Evolutionary conservation across 2,329 filamentous ascomycete genomes (phyloP).

Genomic region (Alternaria gansuensis): DNA sequence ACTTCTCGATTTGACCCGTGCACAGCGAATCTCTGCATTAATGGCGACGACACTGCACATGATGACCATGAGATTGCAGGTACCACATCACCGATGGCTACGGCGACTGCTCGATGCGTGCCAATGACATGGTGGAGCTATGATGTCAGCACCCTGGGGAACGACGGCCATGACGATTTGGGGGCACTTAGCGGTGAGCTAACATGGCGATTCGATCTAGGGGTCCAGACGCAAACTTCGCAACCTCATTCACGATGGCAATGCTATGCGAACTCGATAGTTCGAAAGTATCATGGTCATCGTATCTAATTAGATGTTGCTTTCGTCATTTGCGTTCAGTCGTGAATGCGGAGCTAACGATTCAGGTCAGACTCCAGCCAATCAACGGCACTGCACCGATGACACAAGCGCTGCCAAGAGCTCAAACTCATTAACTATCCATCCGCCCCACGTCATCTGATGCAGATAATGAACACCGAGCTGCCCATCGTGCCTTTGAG

Average conservation of each 20-base stretch:
- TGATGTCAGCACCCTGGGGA: conserved; percentile 22
- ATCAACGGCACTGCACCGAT: too few relatives aligned
- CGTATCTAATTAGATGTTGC: background rate
- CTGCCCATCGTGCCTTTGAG: too few relatives aligned
- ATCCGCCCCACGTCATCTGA: too few relatives aligned
- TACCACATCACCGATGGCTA: conserved; percentile 19
- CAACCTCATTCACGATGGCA: background rate
- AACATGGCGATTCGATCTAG: background rate
- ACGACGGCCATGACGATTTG: conserved; percentile 3
- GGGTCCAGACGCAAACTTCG: background rate
- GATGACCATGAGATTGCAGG: conserved; percentile 20
- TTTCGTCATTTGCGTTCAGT: background rate
- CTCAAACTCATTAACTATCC: too few relatives aligned
- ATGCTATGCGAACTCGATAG: background rate
- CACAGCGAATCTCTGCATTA: conserved; percentile 17
- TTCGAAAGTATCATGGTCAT: background rate
- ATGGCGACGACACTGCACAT: conserved; percentile 9
- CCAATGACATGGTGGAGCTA: conserved; percentile 17
- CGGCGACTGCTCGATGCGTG: conserved; percentile 16
- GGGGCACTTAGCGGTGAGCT: conserved; percentile 8
- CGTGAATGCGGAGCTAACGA: background rate
- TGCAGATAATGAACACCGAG: too few relatives aligned
- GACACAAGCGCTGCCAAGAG: too few relatives aligned
- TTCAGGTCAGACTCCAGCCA: background rate
- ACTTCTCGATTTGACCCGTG: conserved; percentile 7